These are phyloP conservation scores for Cladosporium colombiae DNA, from an alignment of 2,329 filamentous ascomycete genomes.

Conservation along the genomic window DNA sequence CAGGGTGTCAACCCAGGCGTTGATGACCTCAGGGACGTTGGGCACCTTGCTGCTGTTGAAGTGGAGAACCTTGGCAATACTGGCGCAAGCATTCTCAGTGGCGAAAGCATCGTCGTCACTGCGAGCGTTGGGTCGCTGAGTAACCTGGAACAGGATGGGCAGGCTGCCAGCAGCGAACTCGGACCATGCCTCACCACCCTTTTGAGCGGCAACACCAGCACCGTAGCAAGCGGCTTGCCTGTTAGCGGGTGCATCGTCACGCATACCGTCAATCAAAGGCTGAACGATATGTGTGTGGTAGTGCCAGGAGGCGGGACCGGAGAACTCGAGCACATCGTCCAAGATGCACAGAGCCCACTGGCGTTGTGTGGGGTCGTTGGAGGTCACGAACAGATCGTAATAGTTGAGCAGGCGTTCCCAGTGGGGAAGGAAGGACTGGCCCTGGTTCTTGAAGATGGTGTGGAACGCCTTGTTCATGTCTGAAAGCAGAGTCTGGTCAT, in stretches of 20 bases:
- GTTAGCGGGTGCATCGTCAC: conserved; percentile 83
- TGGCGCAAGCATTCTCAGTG: conserved; percentile 94
- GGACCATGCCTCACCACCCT: conserved; percentile 82
- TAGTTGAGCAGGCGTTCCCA: conserved; percentile 86
- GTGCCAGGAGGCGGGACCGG: conserved; percentile 80
- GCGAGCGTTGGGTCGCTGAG: conserved; percentile 76
- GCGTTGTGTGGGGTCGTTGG: conserved; percentile 81
- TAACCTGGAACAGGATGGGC: conserved; percentile 81
- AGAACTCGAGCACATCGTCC: conserved; percentile 97
- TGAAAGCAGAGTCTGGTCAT: conserved; percentile 92
- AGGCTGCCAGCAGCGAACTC: conserved; percentile 81
- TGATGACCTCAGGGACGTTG: conserved; percentile 73
- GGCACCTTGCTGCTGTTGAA: conserved; percentile 77
- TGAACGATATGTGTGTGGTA: conserved; percentile 85
- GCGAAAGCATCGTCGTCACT: conserved; percentile 94
- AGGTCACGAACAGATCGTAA: conserved; percentile 82
- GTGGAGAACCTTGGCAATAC: conserved; percentile 94
- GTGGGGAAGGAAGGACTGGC: conserved; percentile 75
- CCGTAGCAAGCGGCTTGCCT: conserved; percentile 95
- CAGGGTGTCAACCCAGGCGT: conserved; percentile 87
- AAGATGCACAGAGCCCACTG: conserved; percentile 99
- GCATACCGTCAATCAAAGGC: conserved; percentile 82
- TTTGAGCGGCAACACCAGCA: conserved; percentile 91
- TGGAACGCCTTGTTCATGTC: conserved; percentile 99
- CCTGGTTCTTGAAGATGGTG: conserved; percentile 97